Base-by-base conservation (phyloP, 805 yeast species). In the Candida gorgasii region DNA sequence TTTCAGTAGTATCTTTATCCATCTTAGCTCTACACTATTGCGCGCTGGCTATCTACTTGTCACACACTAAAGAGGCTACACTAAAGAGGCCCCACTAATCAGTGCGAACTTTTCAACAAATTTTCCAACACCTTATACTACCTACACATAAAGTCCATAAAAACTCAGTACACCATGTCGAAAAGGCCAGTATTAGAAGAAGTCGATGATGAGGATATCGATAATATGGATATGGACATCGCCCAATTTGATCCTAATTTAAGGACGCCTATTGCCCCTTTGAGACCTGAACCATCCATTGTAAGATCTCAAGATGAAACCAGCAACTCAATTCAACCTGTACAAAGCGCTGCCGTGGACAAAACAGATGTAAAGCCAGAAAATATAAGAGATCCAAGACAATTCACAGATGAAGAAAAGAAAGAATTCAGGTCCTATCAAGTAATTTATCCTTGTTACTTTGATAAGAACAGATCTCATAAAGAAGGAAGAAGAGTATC, bases 191-290 rank as follows among this genome's bases (percentile, higher is more conserved):
- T 68, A 24, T 61, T 86, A 43, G 95, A 86, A 60, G 90, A 85
- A 53, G 80, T 86, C 44, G 89, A 84, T 59, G 86, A 80, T 56
- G 95, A 87, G 50, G 90, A 84, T 54, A 81, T 92, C 65, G 97
- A 90, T 58, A 83, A 89, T 67, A 73, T 89, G 81, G 97, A 92
- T 55, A 84, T 88, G 86, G 97, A 90, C 64, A 72, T 90, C 19
- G 95, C 95, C 3, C 95, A 92, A 67, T 85, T 89, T 49, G 97
- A 89, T 63, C 89, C 69, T 36, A 51, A 55, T 29, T 65, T 85
- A 48, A 73, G 62, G 31, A 83, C 92, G 0, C 86, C 92, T 6
- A 65, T 84, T 16, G 90, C 90, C 1, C 89, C 89, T 15, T 53
- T 63, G 37, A 72, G 76, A 52, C 76, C 82, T 16, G 74, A 75